Evolutionary conservation across 371 early-diverging fungal genomes (phyloP).

Genomic region (Aphelidium insulamus): DNA sequence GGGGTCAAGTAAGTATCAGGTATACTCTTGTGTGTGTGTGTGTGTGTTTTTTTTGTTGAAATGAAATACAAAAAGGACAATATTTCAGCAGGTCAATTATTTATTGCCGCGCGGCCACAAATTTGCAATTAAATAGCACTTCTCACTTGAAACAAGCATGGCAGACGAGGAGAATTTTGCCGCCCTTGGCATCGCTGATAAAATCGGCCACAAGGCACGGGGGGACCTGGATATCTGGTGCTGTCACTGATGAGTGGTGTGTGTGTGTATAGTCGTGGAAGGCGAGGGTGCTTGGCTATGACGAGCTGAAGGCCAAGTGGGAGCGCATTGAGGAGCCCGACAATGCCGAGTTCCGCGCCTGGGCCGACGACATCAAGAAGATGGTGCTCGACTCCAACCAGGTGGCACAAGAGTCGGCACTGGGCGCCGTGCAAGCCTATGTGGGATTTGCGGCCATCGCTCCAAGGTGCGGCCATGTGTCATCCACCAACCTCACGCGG

Average conservation of each 20-base stretch:
- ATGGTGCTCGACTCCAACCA: slow-evolving; percentile 69
- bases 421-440: slow-evolving; percentile 46
- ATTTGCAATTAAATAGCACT: too few species aligned
- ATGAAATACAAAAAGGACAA: too few species aligned
- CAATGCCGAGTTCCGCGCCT: slow-evolving; percentile 38
- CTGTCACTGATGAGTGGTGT: slow-evolving; percentile 4
- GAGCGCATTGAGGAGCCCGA: slow-evolving; percentile 34
- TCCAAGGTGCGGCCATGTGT: slow-evolving; percentile 20
- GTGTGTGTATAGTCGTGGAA: slow-evolving; percentile 56
- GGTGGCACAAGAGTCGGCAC: slow-evolving; percentile 73
- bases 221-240: slow-evolving; percentile 11
- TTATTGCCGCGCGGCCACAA: too few species aligned
- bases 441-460: slow-evolving; percentile 61
- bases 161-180: slow-evolving; percentile 39
- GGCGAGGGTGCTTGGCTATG: slow-evolving; percentile 69
- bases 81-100: too few species aligned
- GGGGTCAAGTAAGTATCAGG: too few species aligned
- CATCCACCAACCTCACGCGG: slow-evolving; percentile 1
- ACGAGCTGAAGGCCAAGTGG: slow-evolving; percentile 43
- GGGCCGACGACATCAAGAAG: slow-evolving; percentile 42
- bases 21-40: too few species aligned
- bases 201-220: slow-evolving; percentile 3
- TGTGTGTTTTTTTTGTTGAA: too few species aligned
- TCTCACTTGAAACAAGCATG: too few species aligned
- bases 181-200: slow-evolving; percentile 18